Evolutionary conservation across 805 yeast genomes (phyloP).

Genomic region (Candida awuae): DNA sequence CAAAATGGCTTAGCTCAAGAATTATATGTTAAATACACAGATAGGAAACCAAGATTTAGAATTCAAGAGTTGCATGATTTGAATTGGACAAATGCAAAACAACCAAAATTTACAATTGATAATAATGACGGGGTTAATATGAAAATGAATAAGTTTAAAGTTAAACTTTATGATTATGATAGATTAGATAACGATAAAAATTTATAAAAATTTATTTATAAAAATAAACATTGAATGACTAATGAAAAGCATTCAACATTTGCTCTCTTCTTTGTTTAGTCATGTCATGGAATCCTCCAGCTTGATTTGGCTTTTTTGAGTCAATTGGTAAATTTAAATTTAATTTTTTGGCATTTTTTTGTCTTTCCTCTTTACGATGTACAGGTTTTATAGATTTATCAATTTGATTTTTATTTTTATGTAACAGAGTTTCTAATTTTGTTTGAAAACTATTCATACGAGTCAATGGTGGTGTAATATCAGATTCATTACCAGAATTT

Average conservation of each 20-base stretch:
- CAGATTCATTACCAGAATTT: background rate
- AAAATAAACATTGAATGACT: background rate
- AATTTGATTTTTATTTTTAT: conserved; percentile 2
- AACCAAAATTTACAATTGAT: conserved; percentile 3
- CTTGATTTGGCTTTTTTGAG: background rate
- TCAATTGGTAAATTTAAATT: conserved; percentile 5
- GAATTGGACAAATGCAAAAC: conserved; percentile 4
- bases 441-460: background rate
- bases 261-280: conserved; percentile 12
- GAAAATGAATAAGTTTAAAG: conserved; percentile 13
- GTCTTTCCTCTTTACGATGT: conserved; percentile 7
- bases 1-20: conserved; percentile 12
- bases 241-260: conserved; percentile 12
- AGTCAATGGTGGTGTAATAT: conserved; percentile 2
- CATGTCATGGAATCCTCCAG: conserved; percentile 10
- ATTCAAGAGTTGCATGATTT: conserved; percentile 3
- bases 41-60: conserved; percentile 7
- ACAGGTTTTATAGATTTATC: background rate
- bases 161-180: conserved; percentile 17
- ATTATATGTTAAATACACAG: conserved; percentile 8
- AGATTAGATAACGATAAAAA: conserved; percentile 7
- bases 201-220: background rate
- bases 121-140: conserved; percentile 11
- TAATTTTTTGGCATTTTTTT: conserved; percentile 3
- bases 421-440: conserved; percentile 1